Evolutionary conservation across 805 yeast genomes (phyloP).

Genomic region (Suhomyces canberraensis): DNA sequence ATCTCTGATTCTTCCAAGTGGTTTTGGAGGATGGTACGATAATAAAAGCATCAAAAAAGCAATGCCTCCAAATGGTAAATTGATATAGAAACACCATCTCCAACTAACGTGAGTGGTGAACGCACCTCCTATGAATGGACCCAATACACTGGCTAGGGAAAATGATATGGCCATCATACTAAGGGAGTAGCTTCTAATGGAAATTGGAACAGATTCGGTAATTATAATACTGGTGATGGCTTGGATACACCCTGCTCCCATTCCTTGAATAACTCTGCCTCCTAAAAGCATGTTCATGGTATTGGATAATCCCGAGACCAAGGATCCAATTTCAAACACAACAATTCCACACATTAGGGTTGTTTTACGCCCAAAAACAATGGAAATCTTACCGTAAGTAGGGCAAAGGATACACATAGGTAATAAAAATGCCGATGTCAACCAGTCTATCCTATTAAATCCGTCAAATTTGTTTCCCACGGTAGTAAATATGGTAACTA

Average conservation of each 20-base stretch:
- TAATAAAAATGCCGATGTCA: slow-evolving; percentile 50
- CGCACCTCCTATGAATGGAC: slow-evolving; percentile 26
- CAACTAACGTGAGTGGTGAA: slow-evolving; percentile 19
- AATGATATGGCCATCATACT: slow-evolving; percentile 16
- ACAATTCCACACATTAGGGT: slow-evolving; percentile 45
- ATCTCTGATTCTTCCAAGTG: slow-evolving; percentile 12
- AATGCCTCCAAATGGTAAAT: slow-evolving; percentile 21
- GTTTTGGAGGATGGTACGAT: slow-evolving; percentile 20
- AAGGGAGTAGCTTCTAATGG: slow-evolving; percentile 16
- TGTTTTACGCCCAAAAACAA: slow-evolving; percentile 53
- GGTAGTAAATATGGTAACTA: slow-evolving; percentile 44
- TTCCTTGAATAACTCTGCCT: slow-evolving; percentile 67
- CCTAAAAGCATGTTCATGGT: slow-evolving; percentile 61
- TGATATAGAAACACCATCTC: slow-evolving; percentile 26
- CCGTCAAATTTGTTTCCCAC: slow-evolving; percentile 48
- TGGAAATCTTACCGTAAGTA: slow-evolving; percentile 55
- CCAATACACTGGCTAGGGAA: slow-evolving; percentile 19
- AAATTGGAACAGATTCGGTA: slow-evolving; percentile 51
- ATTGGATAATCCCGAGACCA: slow-evolving; percentile 51
- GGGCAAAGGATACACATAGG: slow-evolving; percentile 51
- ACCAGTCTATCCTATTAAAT: slow-evolving; percentile 55
- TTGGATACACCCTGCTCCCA: slow-evolving; percentile 69
- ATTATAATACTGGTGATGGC: slow-evolving; percentile 52
- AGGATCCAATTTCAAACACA: slow-evolving; percentile 59
- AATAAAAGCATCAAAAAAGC: slow-evolving; percentile 15